Evolutionary conservation across 164 flowering plant species (phyloP).

Genomic region (Vitis amurensis): DNA sequence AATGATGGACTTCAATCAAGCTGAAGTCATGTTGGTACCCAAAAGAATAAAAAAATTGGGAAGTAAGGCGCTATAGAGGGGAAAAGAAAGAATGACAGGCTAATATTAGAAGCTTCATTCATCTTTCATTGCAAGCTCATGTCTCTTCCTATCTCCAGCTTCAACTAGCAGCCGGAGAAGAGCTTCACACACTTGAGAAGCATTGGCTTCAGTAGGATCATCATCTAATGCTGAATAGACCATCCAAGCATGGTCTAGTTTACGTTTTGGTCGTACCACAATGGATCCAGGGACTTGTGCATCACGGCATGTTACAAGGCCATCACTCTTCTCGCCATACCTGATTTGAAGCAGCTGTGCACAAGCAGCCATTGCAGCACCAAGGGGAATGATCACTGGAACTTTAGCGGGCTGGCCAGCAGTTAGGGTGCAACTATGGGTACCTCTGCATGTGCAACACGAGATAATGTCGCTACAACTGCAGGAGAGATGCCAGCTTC

Average conservation of each 20-base stretch:
- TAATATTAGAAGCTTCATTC: slow-evolving; percentile 34
- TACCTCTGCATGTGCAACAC: slow-evolving; percentile 89
- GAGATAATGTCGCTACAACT: slow-evolving; percentile 79
- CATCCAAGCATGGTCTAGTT: slow-evolving; percentile 98
- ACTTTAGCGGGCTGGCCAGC: slow-evolving; percentile 57
- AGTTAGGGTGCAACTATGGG: slow-evolving; percentile 50
- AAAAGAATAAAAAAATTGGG: no score
- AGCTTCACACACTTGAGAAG: slow-evolving; percentile 93
- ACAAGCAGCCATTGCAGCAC: slow-evolving; percentile 94
- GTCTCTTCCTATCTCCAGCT: slow-evolving; percentile 57
- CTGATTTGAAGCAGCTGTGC: slow-evolving; percentile 82
- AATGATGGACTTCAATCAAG: no score
- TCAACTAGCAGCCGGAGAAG: slow-evolving; percentile 75
- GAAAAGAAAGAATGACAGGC: no score
- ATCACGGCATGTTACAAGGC: slow-evolving; percentile 93
- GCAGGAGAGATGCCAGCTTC: slow-evolving; percentile 81
- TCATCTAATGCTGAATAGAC: slow-evolving; percentile 77
- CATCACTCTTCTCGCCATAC: slow-evolving; percentile 92
- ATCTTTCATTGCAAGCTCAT: slow-evolving; percentile 44
- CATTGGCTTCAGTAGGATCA: slow-evolving; percentile 67
- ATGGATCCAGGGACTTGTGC: slow-evolving; percentile 96
- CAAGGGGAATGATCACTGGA: slow-evolving; percentile 85
- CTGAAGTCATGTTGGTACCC: no score
- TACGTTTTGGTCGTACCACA: slow-evolving; percentile 74
- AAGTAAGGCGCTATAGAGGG: no score